phyloP scores from a whole-genome alignment of 192 early-diverging fungal species.

The Chytriomyces sp. region DNA sequence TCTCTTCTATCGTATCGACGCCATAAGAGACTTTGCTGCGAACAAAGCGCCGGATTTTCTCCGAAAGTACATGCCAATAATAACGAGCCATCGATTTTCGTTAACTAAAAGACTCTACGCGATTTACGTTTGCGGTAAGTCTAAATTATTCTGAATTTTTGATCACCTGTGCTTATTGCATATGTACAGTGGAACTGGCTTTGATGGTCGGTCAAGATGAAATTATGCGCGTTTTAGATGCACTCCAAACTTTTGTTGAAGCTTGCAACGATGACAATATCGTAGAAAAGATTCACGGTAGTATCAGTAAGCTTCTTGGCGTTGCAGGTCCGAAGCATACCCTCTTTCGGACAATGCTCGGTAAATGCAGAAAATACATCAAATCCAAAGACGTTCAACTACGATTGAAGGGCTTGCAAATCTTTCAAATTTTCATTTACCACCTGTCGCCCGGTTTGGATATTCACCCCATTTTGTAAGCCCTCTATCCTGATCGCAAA shows the following conservation, averaged over 20 bases:
- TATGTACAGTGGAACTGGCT: slow-evolving; percentile 48
- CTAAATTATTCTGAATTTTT: slow-evolving; percentile 1
- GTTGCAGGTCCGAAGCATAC: slow-evolving; percentile 48
- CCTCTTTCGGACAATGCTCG: slow-evolving; percentile 50
- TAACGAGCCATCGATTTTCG: slow-evolving; percentile 48
- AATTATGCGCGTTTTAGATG: slow-evolving; percentile 48
- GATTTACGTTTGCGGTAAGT: slow-evolving; percentile 43
- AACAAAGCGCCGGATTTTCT: slow-evolving; percentile 51
- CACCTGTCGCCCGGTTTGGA: slow-evolving; percentile 30
- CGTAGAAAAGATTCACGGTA: slow-evolving; percentile 46
- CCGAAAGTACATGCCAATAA: slow-evolving; percentile 44
- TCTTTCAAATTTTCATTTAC: slow-evolving; percentile 51
- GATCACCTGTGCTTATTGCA: neutral
- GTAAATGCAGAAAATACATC: slow-evolving; percentile 51
- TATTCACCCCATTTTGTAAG: no score
- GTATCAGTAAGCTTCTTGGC: slow-evolving; percentile 42
- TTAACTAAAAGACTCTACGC: slow-evolving; percentile 48
- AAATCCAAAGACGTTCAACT: slow-evolving; percentile 40
- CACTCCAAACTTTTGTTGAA: slow-evolving; percentile 50
- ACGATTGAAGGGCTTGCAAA: slow-evolving; percentile 43
- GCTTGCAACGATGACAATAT: slow-evolving; percentile 36
- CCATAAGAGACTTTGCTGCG: slow-evolving; percentile 46
- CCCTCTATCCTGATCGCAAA: no score
- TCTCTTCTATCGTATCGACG: slow-evolving; percentile 50
- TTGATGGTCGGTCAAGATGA: slow-evolving; percentile 51